phyloP scores from a whole-genome alignment of 345 rosid genomes.

The Camelina neglecta region DNA sequence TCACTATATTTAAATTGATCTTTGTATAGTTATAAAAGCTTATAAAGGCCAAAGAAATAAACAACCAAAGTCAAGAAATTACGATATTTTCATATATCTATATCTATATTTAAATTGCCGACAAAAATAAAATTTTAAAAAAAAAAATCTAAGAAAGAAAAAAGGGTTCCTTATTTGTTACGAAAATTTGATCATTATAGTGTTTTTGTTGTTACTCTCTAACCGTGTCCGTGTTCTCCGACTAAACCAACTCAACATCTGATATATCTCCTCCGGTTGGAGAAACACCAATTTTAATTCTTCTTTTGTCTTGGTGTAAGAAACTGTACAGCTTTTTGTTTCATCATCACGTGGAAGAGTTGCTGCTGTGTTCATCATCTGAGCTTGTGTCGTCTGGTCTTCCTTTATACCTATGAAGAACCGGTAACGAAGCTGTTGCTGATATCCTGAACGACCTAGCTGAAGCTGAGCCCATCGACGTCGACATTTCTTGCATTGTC shows the following conservation, averaged over 20 bases:
- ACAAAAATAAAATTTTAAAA: constrained; percentile 7
- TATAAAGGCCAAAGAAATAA: constrained; percentile 21
- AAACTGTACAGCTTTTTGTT: constrained; percentile 41
- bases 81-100: constrained; percentile 19
- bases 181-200: constrained; percentile 38
- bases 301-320: background rate
- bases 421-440: constrained; percentile 76
- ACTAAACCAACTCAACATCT: constrained; percentile 24
- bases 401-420: constrained; percentile 68
- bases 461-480: constrained; percentile 67
- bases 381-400: constrained; percentile 75
- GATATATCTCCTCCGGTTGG: constrained; percentile 27
- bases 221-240: constrained; percentile 19
- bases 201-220: constrained; percentile 34
- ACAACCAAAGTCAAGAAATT: constrained; percentile 11
- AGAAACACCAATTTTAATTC: constrained; percentile 20
- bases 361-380: constrained; percentile 63
- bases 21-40: background rate
- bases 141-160: background rate
- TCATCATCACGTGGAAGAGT: constrained; percentile 67
- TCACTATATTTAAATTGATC: background rate
- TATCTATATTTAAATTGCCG: constrained; percentile 31
- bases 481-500: constrained; percentile 69
- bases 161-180: constrained; percentile 33
- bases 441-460: constrained; percentile 90